Evolutionary conservation across 805 yeast genomes (phyloP).

Genomic region (Hermanozyma aechmeae): DNA sequence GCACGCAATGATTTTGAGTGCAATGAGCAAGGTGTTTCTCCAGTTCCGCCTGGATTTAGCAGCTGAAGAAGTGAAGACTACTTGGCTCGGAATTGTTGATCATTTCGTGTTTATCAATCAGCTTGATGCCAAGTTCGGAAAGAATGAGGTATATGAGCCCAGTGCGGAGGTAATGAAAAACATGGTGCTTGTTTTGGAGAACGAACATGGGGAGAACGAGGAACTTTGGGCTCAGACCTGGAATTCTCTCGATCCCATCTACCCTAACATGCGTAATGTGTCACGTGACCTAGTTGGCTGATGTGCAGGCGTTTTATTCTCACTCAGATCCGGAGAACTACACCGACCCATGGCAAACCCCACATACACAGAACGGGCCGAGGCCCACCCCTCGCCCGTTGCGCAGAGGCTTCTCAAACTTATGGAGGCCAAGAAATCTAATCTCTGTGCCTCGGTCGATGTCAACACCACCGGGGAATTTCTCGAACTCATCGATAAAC

Average conservation of each 20-base stretch:
- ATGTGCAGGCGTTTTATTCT: too few relatives aligned
- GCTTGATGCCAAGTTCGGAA: slow-evolving; percentile 9
- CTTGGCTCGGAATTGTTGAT: slow-evolving; percentile 30
- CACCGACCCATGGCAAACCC: too few relatives aligned
- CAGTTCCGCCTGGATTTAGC: slow-evolving; percentile 20
- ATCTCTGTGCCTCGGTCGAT: slow-evolving; percentile 91
- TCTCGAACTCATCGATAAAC: slow-evolving; percentile 56
- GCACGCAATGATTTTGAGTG: slow-evolving; percentile 55
- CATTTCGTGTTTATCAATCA: slow-evolving; percentile 19
- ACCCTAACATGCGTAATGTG: too few relatives aligned
- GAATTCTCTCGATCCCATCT: slow-evolving; percentile 18
- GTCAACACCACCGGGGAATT: slow-evolving; percentile 75
- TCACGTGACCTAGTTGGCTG: too few relatives aligned
- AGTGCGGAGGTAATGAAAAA: slow-evolving; percentile 30
- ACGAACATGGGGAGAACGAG: slow-evolving; percentile 12
- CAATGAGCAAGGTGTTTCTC: slow-evolving; percentile 51
- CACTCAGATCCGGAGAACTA: too few relatives aligned
- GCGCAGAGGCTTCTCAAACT: slow-evolving; percentile 65
- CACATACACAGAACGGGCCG: slow-evolving; percentile 66
- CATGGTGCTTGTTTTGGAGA: slow-evolving; percentile 30
- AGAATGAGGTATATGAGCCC: slow-evolving; percentile 17
- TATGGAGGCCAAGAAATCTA: slow-evolving; percentile 75
- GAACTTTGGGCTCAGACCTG: slow-evolving; percentile 25
- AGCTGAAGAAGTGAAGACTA: slow-evolving; percentile 12
- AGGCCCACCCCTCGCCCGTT: slow-evolving; percentile 62